Conservation (phyloP, 2,329 filamentous ascomycete species). For the Xylaria multiplex region DNA sequence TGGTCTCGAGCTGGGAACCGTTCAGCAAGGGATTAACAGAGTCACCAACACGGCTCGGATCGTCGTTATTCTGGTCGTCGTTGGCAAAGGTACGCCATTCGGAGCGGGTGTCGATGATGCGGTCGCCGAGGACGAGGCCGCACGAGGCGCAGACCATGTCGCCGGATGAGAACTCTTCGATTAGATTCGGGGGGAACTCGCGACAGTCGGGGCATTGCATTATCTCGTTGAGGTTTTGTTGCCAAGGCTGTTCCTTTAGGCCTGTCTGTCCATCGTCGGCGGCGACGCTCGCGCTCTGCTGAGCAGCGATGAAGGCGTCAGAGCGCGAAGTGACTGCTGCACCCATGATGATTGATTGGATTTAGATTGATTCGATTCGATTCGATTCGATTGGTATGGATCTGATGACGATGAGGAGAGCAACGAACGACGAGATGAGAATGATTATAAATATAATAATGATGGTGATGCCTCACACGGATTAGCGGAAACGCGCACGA, state of each 20-base stretch:
- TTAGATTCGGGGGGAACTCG: constrained; percentile 88
- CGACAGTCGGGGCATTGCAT: constrained; percentile 91
- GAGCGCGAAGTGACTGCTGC: constrained; percentile 35
- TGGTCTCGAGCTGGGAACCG: constrained; percentile 87
- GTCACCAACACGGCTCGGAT: constrained; percentile 97
- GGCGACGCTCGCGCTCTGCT: constrained; percentile 45
- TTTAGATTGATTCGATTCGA: neutral
- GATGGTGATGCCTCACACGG: neutral
- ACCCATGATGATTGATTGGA: constrained; percentile 35
- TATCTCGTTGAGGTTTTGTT: constrained; percentile 86
- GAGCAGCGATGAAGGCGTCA: constrained; percentile 54
- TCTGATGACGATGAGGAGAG: neutral
- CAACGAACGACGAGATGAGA: neutral
- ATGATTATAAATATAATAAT: neutral
- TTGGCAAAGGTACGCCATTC: constrained; percentile 99
- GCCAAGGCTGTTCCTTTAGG: constrained; percentile 60
- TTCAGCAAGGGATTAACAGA: constrained; percentile 89
- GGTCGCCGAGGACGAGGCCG: constrained; percentile 87
- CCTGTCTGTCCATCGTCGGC: constrained; percentile 42
- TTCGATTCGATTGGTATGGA: too few relatives aligned
- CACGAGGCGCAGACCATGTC: constrained; percentile 95
- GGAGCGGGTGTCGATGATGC: constrained; percentile 93
- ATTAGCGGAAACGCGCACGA: neutral
- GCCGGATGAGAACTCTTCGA: constrained; percentile 91
- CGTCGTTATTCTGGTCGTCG: constrained; percentile 95